These are phyloP conservation scores for Reutealis trisperma DNA, from an alignment of 345 rosid genomes.

Conservation along the genomic window DNA sequence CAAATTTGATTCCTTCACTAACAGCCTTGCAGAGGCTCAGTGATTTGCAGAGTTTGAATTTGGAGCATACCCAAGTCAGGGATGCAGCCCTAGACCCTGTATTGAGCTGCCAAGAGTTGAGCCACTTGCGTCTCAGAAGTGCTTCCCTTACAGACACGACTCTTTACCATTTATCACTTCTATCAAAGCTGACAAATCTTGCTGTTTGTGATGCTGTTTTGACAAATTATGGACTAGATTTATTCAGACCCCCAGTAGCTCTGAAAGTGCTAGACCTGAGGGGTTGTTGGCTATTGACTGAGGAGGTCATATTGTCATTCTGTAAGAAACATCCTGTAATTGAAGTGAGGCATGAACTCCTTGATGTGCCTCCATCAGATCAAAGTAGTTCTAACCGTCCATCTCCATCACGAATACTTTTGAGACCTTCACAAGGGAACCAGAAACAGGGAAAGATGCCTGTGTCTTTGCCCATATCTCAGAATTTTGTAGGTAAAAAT, in stretches of 20 bases:
- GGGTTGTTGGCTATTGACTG: conserved; percentile 89
- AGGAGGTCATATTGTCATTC: conserved; percentile 50
- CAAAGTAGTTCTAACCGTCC: conserved; percentile 24
- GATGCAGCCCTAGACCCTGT: conserved; percentile 60
- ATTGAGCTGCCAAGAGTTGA: conserved; percentile 48
- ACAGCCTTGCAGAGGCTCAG: conserved; percentile 49
- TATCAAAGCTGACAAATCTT: conserved; percentile 56
- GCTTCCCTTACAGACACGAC: conserved; percentile 68
- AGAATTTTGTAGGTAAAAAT: conserved; percentile 19
- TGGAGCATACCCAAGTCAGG: conserved; percentile 65
- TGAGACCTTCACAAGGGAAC: conserved; percentile 21
- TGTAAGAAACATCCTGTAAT: conserved; percentile 51
- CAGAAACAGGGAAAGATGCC: conserved; percentile 26
- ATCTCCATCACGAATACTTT: conserved; percentile 28
- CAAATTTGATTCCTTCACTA: conserved; percentile 41
- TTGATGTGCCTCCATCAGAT: conserved; percentile 23
- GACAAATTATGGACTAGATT: conserved; percentile 60
- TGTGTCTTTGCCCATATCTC: conserved; percentile 27
- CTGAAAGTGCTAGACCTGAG: conserved; percentile 64
- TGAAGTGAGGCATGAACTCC: conserved; percentile 59
- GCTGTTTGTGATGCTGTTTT: conserved; percentile 63
- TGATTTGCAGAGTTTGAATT: conserved; percentile 55
- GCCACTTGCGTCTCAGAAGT: conserved; percentile 56
- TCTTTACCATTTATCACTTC: conserved; percentile 55
- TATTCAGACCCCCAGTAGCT: conserved; percentile 54